phyloP scores from a whole-genome alignment of 2,329 filamentous ascomycete genomes.

The Colletotrichum cuscutae region DNA sequence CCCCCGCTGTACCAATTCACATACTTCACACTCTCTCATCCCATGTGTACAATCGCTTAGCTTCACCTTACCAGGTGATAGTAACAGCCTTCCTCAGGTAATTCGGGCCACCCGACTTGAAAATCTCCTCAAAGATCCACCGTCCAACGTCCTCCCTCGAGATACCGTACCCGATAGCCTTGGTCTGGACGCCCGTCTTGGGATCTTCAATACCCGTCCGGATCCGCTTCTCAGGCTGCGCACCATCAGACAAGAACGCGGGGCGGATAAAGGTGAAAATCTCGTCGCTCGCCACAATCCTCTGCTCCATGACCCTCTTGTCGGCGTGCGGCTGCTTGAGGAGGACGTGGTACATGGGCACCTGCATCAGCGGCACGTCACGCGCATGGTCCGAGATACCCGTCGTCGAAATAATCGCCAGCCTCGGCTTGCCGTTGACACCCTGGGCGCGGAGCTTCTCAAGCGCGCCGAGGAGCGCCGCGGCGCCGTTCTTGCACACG shows the following conservation, averaged over 20 bases:
- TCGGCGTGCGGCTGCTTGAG: conserved; percentile 57
- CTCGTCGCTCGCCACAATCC: conserved; percentile 42
- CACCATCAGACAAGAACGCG: conserved; percentile 48
- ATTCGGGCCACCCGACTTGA: conserved; percentile 39
- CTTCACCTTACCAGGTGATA: conserved; percentile 46
- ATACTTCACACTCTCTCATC: background rate
- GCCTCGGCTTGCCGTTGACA: conserved; percentile 42
- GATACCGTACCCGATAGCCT: conserved; percentile 58
- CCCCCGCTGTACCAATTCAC: too few relatives aligned
- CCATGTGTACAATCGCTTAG: background rate
- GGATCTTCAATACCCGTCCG: conserved; percentile 53
- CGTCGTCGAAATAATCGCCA: conserved; percentile 51
- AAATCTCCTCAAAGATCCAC: conserved; percentile 56
- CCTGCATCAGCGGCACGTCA: conserved; percentile 55
- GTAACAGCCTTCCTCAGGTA: conserved; percentile 49
- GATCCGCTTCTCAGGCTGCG: conserved; percentile 40
- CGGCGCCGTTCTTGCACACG: conserved; percentile 52
- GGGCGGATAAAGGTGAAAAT: conserved; percentile 51
- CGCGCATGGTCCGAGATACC: conserved; percentile 49
- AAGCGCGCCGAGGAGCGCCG: conserved; percentile 47
- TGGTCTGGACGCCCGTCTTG: conserved; percentile 42
- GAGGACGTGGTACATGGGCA: conserved; percentile 55
- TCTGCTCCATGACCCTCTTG: conserved; percentile 58
- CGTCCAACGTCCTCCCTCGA: conserved; percentile 57
- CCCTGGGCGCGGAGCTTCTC: conserved; percentile 36